These are phyloP conservation scores for Penicillium daleae DNA, from an alignment of 495 filamentous ascomycete genomes.

Conservation along the genomic window DNA sequence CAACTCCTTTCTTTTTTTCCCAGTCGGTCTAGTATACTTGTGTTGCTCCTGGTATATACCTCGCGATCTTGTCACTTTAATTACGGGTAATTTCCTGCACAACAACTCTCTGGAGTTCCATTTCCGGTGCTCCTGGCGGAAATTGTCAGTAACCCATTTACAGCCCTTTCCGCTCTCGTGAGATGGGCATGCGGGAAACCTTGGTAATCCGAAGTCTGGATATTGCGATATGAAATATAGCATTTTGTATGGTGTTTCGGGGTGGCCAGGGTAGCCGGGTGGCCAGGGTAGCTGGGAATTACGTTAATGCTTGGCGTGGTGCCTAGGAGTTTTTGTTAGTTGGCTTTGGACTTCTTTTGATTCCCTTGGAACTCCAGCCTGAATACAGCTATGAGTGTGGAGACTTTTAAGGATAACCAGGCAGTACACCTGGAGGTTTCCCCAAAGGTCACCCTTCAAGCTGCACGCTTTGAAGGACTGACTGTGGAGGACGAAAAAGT, in stretches of 20 bases:
- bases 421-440: not conserved
- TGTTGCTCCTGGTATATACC: not conserved
- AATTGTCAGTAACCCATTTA: not conserved
- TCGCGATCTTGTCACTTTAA: too few relatives aligned
- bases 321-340: not conserved
- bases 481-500: not conserved
- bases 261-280: too few relatives aligned
- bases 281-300: too few relatives aligned
- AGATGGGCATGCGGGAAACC: not conserved
- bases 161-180: not conserved
- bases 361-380: not conserved
- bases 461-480: not conserved
- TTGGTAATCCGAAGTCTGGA: not conserved
- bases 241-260: too few relatives aligned
- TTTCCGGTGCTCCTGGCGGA: not conserved
- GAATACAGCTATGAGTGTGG: not conserved
- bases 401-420: not conserved
- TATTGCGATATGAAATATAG: too few relatives aligned
- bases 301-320: not conserved
- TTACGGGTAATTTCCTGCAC: not conserved
- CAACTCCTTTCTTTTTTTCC: too few relatives aligned
- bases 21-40: too few relatives aligned
- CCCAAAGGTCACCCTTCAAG: not conserved
- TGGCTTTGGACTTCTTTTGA: not conserved
- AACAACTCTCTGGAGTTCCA: not conserved